phyloP scores from a whole-genome alignment of 2,329 filamentous ascomycete genomes.

The Fusarium lateritium region DNA sequence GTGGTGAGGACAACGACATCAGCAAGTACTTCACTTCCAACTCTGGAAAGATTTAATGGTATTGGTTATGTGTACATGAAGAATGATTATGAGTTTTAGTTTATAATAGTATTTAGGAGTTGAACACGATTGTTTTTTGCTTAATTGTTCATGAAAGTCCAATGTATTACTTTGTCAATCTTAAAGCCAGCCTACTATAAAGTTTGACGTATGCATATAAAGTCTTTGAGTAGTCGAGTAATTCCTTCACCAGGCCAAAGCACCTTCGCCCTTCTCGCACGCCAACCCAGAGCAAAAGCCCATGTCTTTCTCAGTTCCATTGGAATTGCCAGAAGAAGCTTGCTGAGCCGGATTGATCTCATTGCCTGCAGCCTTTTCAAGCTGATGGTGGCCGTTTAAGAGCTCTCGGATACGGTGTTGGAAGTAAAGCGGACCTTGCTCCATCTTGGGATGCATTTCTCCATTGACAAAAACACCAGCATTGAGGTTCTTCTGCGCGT shows the following conservation, averaged over 20 bases:
- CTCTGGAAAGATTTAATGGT: background rate
- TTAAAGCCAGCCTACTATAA: too few species aligned
- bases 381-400: background rate
- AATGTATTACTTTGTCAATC: too few species aligned
- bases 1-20: conserved; percentile 29
- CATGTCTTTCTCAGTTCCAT: background rate
- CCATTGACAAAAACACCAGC: background rate
- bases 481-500: conserved; percentile 14
- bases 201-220: too few species aligned
- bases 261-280: background rate
- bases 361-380: background rate
- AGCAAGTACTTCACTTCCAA: conserved; percentile 19
- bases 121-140: background rate
- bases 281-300: background rate
- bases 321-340: background rate
- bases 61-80: background rate
- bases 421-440: conserved; percentile 9
- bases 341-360: background rate
- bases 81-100: background rate
- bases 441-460: conserved; percentile 8
- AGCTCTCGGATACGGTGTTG: conserved; percentile 1
- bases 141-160: background rate
- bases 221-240: too few species aligned
- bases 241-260: background rate
- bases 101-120: background rate